phyloP scores from a whole-genome alignment of 1,284 basidiomycete species.

The Leccinum fuscescens region DNA sequence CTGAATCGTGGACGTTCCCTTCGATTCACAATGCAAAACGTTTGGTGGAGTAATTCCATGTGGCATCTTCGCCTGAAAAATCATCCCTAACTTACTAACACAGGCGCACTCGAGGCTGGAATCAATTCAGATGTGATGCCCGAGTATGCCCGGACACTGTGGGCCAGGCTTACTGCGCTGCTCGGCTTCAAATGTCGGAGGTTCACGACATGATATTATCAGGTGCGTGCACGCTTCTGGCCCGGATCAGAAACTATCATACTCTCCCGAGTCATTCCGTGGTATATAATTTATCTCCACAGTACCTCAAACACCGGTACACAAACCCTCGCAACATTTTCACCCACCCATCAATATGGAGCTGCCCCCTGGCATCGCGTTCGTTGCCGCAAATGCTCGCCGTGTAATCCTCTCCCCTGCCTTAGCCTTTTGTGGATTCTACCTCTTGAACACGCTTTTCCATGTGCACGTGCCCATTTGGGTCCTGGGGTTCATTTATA shows the following conservation, averaged over 20 bases:
- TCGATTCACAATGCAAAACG: neutral
- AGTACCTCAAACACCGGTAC: neutral
- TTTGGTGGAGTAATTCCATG: neutral
- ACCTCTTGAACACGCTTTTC: constrained; percentile 5
- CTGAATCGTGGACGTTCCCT: neutral
- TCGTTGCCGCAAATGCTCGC: constrained; percentile 19
- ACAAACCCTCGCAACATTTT: neutral
- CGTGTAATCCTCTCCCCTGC: constrained; percentile 21
- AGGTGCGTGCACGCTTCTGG: neutral
- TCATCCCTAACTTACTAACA: neutral
- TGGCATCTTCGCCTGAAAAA: neutral
- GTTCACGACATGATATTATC: neutral
- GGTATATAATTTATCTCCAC: constrained; percentile 11
- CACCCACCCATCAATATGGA: constrained; percentile 11
- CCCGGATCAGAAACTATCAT: neutral
- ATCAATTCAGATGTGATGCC: neutral
- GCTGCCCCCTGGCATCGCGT: constrained; percentile 31
- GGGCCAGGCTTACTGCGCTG: neutral
- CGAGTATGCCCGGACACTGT: too few species aligned
- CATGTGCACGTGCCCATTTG: constrained; percentile 13
- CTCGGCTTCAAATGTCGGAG: neutral
- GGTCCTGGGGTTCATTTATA: constrained; percentile 17
- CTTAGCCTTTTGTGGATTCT: constrained; percentile 15
- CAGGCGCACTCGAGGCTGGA: neutral
- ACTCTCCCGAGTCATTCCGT: neutral